Evolutionary conservation across 2,329 filamentous ascomycete genomes (phyloP), one percentile per base, ranked within the genome.

Genomic region (Mycosphaerella sp.): DNA sequence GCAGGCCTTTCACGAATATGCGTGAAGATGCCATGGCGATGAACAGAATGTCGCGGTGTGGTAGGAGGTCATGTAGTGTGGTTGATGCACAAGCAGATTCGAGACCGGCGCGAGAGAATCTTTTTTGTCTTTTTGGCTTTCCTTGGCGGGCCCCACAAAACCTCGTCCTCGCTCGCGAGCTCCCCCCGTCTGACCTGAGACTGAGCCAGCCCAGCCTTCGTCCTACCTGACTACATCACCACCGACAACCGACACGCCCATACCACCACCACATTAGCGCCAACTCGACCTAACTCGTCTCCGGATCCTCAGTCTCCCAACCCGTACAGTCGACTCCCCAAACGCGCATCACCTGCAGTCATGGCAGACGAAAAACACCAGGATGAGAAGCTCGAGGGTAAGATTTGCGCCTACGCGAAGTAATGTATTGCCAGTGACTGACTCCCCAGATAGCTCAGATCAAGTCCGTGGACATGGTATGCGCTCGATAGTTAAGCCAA

Each of bases 381-480:
- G 38, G 61, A 63, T 39, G 55, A 63, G 40, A 90, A 89, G 81
- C 82, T 90, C 51, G 87, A 92, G 72, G 82, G 86, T 87, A 72
- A 70, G 75, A 72, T 69, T 74, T 52, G 46, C 38, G 49, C 42
- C 42, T 41, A 38, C 11, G 47, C 47, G 38, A 38, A 51, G 50
- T 52, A 41, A 42, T 48, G 49, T 36, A 40, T 31, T 36, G 21
- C 45, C 34, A 45, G 36, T 41, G 34, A 47, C 54, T 56, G 51
- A 58, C 56, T 59, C 40, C 59, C 55, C 40, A 26, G 66, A 62
- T 68, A 98, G 93, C 89, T 60, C 90, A 95, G 76, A 85, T 98
- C 74, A 98, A 98, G 79, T 95, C 91, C 65, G 92, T 89, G 56
- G 93, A 98, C 71, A 98, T 98, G 93, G 93, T 97, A 80, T 73